Conservation (phyloP, 2,329 filamentous ascomycete species). For the Ophiocordyceps sinensis region DNA sequence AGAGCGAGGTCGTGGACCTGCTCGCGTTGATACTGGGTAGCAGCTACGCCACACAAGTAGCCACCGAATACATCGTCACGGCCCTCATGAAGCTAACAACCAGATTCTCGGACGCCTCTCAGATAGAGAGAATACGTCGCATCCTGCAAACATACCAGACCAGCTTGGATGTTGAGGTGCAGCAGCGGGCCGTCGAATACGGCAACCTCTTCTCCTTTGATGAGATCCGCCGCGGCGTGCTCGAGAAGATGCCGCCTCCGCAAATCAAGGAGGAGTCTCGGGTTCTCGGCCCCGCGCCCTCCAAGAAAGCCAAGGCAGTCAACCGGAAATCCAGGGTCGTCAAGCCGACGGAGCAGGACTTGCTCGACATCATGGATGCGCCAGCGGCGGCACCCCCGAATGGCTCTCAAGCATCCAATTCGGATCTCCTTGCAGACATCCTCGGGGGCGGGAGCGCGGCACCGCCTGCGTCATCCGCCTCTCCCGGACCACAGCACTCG, state of each 20-base stretch:
- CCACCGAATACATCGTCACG: slow-evolving; percentile 92
- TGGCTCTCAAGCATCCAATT: slow-evolving; percentile 50
- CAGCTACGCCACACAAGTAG: slow-evolving; percentile 80
- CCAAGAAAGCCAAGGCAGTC: slow-evolving; percentile 50
- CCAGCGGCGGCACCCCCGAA: slow-evolving; percentile 38
- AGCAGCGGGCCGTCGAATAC: slow-evolving; percentile 92
- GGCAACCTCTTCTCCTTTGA: slow-evolving; percentile 88
- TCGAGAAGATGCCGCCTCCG: slow-evolving; percentile 95
- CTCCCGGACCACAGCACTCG: slow-evolving; percentile 37
- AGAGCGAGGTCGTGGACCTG: slow-evolving; percentile 85
- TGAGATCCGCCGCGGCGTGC: slow-evolving; percentile 70
- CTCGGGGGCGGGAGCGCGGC: slow-evolving; percentile 52
- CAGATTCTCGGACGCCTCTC: slow-evolving; percentile 66
- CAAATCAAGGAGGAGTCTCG: slow-evolving; percentile 93
- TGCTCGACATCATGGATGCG: slow-evolving; percentile 84
- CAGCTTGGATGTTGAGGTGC: slow-evolving; percentile 86
- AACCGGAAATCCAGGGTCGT: slow-evolving; percentile 63
- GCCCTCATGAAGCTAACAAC: slow-evolving; percentile 91
- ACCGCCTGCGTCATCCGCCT: slow-evolving; percentile 20
- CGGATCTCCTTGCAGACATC: slow-evolving; percentile 83
- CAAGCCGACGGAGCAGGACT: slow-evolving; percentile 81
- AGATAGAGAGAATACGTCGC: slow-evolving; percentile 71
- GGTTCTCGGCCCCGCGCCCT: slow-evolving; percentile 66
- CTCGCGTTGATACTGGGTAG: slow-evolving; percentile 87
- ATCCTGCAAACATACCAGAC: slow-evolving; percentile 66